A percentile compares a stretch with the other conserved stretches of the same genome.
Evolutionary conservation across 768 basidiomycete genomes (phyloP).

Genomic region (Pulveroboletus frians): DNA sequence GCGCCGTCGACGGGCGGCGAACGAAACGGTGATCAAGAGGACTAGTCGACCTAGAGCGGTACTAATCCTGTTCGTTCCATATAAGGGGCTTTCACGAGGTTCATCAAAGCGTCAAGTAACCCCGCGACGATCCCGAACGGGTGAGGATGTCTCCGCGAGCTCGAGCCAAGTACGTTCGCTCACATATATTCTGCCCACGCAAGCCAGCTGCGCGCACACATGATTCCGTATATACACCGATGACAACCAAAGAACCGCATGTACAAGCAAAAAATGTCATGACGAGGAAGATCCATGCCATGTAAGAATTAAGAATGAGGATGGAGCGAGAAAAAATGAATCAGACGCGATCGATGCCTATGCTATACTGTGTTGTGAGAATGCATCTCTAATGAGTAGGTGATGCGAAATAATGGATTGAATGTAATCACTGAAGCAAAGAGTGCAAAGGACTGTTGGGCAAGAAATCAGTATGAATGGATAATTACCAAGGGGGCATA

Average conservation of each 20-base stretch:
- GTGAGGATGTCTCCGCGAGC: constrained; percentile 12
- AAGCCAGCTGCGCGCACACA: constrained; percentile 2
- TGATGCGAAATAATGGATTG: constrained; percentile 3
- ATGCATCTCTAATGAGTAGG: constrained; percentile 12
- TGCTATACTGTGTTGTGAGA: constrained; percentile 14
- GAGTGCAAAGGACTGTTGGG: neutral
- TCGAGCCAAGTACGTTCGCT: neutral
- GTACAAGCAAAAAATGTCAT: neutral
- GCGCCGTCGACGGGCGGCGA: constrained; percentile 5
- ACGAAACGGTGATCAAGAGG: neutral
- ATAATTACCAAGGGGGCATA: neutral
- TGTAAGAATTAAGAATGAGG: neutral
- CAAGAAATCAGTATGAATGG: neutral
- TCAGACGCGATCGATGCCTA: neutral
- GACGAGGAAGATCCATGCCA: neutral
- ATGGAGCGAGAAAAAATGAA: neutral
- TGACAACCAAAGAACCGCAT: neutral
- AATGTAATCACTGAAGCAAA: neutral
- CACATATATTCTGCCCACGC: neutral
- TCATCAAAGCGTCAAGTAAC: no score
- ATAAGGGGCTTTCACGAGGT: no score
- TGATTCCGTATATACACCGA: neutral
- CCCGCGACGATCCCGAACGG: no score
- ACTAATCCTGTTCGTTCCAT: no score
- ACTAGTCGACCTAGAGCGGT: neutral